Conservation (phyloP, 176 grass and related monocot genomes). For the Ensete ventricosum region DNA sequence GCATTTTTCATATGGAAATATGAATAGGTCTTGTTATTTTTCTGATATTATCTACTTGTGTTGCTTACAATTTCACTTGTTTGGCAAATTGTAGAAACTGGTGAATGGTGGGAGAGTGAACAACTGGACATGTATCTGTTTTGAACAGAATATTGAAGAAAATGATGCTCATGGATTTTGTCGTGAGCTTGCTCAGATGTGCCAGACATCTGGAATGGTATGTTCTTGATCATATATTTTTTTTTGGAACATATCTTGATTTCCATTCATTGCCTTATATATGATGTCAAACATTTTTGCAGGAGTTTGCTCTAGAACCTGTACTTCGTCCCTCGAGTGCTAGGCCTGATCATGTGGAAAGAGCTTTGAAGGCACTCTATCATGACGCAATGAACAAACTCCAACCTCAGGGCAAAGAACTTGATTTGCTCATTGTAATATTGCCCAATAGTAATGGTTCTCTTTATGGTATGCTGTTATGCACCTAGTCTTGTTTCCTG, state of each 20-base stretch:
- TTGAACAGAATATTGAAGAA: slow-evolving; percentile 34
- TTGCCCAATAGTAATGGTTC: slow-evolving; percentile 40
- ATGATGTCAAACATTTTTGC: background rate
- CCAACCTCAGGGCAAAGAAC: slow-evolving; percentile 51
- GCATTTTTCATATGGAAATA: background rate
- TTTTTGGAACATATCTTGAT: background rate
- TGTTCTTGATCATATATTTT: background rate
- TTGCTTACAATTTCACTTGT: background rate
- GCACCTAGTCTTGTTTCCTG: background rate
- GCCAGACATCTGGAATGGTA: slow-evolving; percentile 53
- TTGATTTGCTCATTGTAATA: slow-evolving; percentile 80
- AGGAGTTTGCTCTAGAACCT: slow-evolving; percentile 75
- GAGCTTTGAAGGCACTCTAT: slow-evolving; percentile 61
- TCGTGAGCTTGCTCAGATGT: slow-evolving; percentile 35
- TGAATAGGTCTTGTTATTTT: background rate
- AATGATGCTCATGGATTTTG: slow-evolving; percentile 32
- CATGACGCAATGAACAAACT: slow-evolving; percentile 66
- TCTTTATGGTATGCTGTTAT: slow-evolving; percentile 42
- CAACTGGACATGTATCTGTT: slow-evolving; percentile 49
- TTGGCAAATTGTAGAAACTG: slow-evolving; percentile 31
- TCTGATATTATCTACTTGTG: background rate
- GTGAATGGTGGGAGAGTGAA: slow-evolving; percentile 46
- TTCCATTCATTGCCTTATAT: no score
- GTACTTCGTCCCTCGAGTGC: slow-evolving; percentile 59
- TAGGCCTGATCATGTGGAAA: slow-evolving; percentile 72